Percentiles rank a stretch among this genome's conserved stretches.
phyloP scores from a whole-genome alignment of 768 basidiomycete genomes.

The Sporobolomyces roseus region DNA sequence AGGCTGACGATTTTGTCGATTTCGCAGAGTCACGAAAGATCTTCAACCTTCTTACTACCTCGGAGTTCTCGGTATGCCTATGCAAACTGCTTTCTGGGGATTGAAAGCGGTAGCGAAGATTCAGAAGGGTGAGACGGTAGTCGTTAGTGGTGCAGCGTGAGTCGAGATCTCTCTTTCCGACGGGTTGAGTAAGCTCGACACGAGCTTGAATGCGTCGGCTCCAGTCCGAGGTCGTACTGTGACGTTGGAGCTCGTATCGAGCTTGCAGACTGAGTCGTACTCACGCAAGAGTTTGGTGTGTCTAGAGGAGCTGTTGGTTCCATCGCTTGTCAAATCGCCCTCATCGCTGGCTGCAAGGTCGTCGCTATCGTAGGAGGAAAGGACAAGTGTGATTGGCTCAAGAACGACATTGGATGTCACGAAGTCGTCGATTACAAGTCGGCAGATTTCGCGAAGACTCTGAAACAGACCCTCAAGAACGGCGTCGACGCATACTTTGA shows the following conservation, averaged over 20 bases:
- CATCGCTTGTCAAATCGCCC: slow-evolving; percentile 76
- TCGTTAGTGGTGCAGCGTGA: slow-evolving; percentile 90
- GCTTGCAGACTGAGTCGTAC: no score
- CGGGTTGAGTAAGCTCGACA: no score
- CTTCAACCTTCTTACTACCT: slow-evolving; percentile 56
- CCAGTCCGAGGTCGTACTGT: no score
- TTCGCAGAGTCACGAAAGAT: slow-evolving; percentile 7
- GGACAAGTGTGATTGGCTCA: slow-evolving; percentile 83
- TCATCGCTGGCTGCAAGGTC: slow-evolving; percentile 67
- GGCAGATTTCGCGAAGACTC: slow-evolving; percentile 46
- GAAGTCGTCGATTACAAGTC: slow-evolving; percentile 84
- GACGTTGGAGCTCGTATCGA: no score
- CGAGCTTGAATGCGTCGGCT: no score
- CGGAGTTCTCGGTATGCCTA: slow-evolving; percentile 63
- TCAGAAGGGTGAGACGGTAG: slow-evolving; percentile 76
- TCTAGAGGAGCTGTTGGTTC: slow-evolving; percentile 84
- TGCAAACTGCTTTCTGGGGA: slow-evolving; percentile 82
- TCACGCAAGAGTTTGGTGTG: no score
- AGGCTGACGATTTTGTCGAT: no score
- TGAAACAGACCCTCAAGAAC: slow-evolving; percentile 65
- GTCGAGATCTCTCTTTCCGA: no score
- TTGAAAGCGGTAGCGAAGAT: slow-evolving; percentile 73
- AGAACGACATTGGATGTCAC: slow-evolving; percentile 75
- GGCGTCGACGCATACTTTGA: slow-evolving; percentile 65
- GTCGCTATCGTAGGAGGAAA: slow-evolving; percentile 78